Conservation (phyloP, 78 protist genomes). For the Dictyostelium intermedium region DNA sequence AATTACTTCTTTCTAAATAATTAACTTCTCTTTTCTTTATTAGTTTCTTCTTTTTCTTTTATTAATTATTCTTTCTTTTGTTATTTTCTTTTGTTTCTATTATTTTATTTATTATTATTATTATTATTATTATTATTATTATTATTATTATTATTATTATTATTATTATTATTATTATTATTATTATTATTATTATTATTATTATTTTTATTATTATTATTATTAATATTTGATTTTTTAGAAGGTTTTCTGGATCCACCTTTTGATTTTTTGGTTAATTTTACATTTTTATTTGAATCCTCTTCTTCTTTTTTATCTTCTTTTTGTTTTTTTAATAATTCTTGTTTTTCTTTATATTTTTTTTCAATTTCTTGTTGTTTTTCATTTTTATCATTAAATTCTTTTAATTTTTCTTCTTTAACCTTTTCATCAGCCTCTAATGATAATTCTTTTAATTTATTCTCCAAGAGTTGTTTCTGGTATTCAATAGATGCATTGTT, state of each 20-base stretch:
- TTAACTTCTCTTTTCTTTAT: too few relatives aligned
- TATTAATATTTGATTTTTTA: not conserved
- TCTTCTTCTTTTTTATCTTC: not conserved
- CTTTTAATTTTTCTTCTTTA: not conserved
- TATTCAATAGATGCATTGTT: not conserved
- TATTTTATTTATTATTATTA: too few relatives aligned
- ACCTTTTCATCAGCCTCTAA: not conserved
- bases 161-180: not conserved
- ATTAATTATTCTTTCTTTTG: too few relatives aligned
- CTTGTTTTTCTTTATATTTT: not conserved
- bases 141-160: constrained; percentile 3
- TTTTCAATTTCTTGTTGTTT: not conserved
- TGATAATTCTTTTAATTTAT: not conserved
- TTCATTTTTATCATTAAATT: not conserved
- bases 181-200: not conserved
- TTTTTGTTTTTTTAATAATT: not conserved
- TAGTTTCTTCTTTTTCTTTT: too few relatives aligned
- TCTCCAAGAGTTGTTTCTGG: not conserved
- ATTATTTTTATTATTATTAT: not conserved
- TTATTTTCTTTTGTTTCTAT: too few relatives aligned
- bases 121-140: not conserved
- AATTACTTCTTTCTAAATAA: too few relatives aligned
- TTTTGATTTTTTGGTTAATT: not conserved
- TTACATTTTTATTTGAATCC: not conserved
- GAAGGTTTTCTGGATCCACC: not conserved